phyloP scores from a whole-genome alignment of 805 yeast species.

The Candida coleopterorum region DNA sequence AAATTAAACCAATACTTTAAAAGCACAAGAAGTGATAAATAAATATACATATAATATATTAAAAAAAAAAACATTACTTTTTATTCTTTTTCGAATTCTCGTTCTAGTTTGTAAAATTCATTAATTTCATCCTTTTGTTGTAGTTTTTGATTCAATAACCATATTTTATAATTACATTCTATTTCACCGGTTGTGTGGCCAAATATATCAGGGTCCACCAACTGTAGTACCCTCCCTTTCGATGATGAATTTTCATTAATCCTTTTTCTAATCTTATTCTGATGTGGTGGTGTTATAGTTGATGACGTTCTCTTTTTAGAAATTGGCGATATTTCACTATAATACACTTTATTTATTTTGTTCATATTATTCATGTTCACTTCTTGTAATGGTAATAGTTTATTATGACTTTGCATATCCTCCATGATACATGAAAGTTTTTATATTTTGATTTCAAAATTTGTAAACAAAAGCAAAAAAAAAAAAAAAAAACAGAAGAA shows the following conservation, averaged over 20 bases:
- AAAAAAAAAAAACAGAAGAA: background rate
- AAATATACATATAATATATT: too few relatives aligned
- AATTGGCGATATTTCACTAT: background rate
- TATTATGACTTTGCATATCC: conserved; percentile 1
- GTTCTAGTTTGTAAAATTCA: conserved; percentile 29
- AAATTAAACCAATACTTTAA: conserved; percentile 47
- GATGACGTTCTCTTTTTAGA: background rate
- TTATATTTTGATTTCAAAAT: background rate
- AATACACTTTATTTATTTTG: background rate
- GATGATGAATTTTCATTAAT: too few relatives aligned
- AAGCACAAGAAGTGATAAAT: conserved; percentile 38
- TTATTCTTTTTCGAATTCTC: conserved; percentile 13
- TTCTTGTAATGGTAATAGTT: background rate
- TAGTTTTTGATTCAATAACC: conserved; percentile 25
- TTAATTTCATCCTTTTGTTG: conserved; percentile 19
- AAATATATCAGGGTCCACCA: background rate
- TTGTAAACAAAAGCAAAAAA: background rate
- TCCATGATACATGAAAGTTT: conserved; percentile 3
- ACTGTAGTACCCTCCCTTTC: too few relatives aligned
- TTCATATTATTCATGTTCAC: background rate
- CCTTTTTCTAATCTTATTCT: conserved; percentile 1
- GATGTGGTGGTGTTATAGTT: background rate
- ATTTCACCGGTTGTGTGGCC: conserved; percentile 8
- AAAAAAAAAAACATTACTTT: too few relatives aligned
- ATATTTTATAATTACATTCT: conserved; percentile 24